phyloP scores from a whole-genome alignment of 495 filamentous ascomycete genomes.

The Lichina pygmaea region DNA sequence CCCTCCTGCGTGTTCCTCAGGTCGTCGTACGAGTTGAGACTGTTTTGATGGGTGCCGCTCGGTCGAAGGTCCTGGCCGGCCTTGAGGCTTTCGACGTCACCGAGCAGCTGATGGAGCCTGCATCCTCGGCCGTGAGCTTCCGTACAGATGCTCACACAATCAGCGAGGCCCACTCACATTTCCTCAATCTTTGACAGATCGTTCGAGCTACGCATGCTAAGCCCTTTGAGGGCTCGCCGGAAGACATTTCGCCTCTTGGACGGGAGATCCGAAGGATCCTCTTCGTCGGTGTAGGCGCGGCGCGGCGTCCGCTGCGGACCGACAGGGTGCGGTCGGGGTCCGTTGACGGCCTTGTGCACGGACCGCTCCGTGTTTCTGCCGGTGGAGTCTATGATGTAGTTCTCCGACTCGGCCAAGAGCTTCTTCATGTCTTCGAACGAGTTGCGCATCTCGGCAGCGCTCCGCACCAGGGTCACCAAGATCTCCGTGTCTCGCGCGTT shows the following conservation, averaged over 20 bases:
- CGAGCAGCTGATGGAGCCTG: slow-evolving; percentile 53
- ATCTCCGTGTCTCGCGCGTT: slow-evolving; percentile 96
- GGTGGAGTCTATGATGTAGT: slow-evolving; percentile 52
- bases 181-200: slow-evolving; percentile 82
- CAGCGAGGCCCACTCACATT: slow-evolving; percentile 21
- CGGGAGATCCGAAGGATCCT: slow-evolving; percentile 37
- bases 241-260: slow-evolving; percentile 74
- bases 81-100: slow-evolving; percentile 75
- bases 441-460: slow-evolving; percentile 90
- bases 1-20: slow-evolving; percentile 32
- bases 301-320: slow-evolving; percentile 1
- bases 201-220: slow-evolving; percentile 62
- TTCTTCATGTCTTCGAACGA: slow-evolving; percentile 93
- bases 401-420: slow-evolving; percentile 66
- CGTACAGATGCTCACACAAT: slow-evolving; percentile 1
- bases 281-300: slow-evolving; percentile 17
- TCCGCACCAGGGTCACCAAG: slow-evolving; percentile 73
- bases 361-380: slow-evolving; percentile 69
- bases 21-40: slow-evolving; percentile 22
- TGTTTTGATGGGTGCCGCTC: slow-evolving; percentile 10
- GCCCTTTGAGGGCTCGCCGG: slow-evolving; percentile 66
- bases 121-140: neutral
- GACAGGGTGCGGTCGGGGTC: slow-evolving; percentile 39
- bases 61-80: slow-evolving; percentile 19
- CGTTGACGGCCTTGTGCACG: slow-evolving; percentile 53